These are phyloP conservation scores for Saccharomyces pastorianus DNA, from an alignment of 1,139 yeast genomes.

Conservation along the genomic window DNA sequence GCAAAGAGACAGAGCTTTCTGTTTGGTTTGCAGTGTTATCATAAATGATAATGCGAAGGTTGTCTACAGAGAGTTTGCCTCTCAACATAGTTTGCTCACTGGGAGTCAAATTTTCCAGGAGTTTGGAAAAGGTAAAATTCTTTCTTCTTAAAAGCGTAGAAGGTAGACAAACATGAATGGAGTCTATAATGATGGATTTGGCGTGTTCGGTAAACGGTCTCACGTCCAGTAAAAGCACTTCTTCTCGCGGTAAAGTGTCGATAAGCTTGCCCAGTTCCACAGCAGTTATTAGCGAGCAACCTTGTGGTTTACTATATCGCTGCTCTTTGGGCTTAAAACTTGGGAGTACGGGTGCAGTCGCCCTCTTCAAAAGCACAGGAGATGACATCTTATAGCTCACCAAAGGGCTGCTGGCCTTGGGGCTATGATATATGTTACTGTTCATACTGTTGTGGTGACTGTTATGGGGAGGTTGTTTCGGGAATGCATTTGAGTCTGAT, in stretches of 20 bases:
- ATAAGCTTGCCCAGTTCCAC: slow-evolving; percentile 17
- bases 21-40: slow-evolving; percentile 30
- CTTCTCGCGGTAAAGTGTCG: not conserved
- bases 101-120: slow-evolving; percentile 29
- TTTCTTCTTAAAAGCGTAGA: slow-evolving; percentile 67
- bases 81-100: slow-evolving; percentile 32
- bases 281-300: slow-evolving; percentile 16
- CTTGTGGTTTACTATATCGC: slow-evolving; percentile 20
- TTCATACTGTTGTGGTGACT: not conserved
- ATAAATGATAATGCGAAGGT: slow-evolving; percentile 28
- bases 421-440: not conserved
- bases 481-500: not conserved
- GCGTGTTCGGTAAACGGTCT: slow-evolving; percentile 62
- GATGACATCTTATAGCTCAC: not conserved
- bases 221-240: slow-evolving; percentile 48
- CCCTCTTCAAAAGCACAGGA: not conserved
- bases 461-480: not conserved
- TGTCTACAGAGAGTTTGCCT: slow-evolving; percentile 12
- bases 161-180: slow-evolving; percentile 68
- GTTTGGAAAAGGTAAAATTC: slow-evolving; percentile 49
- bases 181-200: slow-evolving; percentile 43
- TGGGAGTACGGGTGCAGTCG: slow-evolving; percentile 5
- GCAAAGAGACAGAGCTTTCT: slow-evolving; percentile 33
- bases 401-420: not conserved
- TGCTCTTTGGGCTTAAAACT: slow-evolving; percentile 20